These are phyloP conservation scores for Jacaranda mimosifolia DNA, from an alignment of 257 asterid genomes.

Conservation along the genomic window DNA sequence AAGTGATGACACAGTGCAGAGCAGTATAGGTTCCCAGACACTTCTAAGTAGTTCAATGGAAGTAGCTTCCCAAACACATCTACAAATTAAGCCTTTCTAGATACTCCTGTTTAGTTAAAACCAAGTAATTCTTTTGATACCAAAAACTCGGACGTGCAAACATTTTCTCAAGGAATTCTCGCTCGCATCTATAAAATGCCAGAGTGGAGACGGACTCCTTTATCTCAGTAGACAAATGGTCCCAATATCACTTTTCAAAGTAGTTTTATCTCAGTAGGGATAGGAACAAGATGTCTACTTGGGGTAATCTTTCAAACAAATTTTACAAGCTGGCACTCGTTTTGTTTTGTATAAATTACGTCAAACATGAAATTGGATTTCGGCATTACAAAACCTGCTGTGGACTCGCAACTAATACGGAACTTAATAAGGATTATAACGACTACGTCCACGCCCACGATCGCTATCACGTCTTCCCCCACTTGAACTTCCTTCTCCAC, in stretches of 20 bases:
- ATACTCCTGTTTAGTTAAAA: no score
- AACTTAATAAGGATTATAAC: conserved; percentile 62
- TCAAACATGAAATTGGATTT: neutral
- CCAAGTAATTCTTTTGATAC: no score
- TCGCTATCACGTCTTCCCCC: conserved; percentile 43
- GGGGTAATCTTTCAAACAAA: neutral
- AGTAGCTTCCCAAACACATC: no score
- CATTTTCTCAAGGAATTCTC: no score
- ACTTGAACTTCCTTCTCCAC: conserved; percentile 50
- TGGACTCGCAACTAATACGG: neutral
- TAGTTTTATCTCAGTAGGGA: neutral
- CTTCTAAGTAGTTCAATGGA: no score
- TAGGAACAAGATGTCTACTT: neutral
- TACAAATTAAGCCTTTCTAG: no score
- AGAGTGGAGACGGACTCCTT: no score
- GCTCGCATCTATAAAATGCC: no score
- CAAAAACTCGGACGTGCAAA: no score
- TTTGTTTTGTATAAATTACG: neutral
- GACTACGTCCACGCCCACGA: conserved; percentile 54
- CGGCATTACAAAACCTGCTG: neutral
- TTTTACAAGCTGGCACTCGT: neutral
- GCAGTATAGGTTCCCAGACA: no score
- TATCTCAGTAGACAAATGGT: neutral
- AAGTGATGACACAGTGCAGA: no score
- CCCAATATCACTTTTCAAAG: neutral